Conservation (phyloP, 768 basidiomycete genomes). For the Russula brevipes region DNA sequence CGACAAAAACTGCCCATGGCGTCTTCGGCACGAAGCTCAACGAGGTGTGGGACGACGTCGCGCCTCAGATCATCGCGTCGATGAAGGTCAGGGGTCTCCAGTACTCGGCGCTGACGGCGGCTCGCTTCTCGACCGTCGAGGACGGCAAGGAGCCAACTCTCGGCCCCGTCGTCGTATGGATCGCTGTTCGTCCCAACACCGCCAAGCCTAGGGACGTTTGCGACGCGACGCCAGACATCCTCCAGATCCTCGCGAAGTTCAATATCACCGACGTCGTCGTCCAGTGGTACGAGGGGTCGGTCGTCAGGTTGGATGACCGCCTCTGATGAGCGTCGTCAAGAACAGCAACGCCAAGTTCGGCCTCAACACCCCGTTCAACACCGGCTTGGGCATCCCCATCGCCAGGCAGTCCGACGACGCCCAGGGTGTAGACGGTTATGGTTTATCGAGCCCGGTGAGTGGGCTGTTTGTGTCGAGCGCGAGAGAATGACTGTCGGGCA, state of each 20-base stretch:
- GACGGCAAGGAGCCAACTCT: slow-evolving; percentile 25
- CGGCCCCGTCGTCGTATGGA: slow-evolving; percentile 40
- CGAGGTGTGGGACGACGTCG: slow-evolving; percentile 37
- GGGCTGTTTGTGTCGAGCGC: too few relatives aligned
- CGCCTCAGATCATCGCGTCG: slow-evolving; percentile 35
- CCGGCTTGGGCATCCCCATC: slow-evolving; percentile 33
- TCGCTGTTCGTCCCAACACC: slow-evolving; percentile 33
- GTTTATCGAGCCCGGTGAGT: too few relatives aligned
- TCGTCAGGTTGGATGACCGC: slow-evolving; percentile 2
- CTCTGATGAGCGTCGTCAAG: slow-evolving; percentile 5
- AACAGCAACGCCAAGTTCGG: slow-evolving; percentile 17
- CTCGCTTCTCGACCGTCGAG: slow-evolving; percentile 22
- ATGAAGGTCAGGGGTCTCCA: slow-evolving; percentile 32
- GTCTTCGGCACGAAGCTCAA: slow-evolving; percentile 40
- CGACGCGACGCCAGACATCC: slow-evolving; percentile 36
- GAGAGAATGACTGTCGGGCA: too few relatives aligned
- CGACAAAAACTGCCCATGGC: slow-evolving; percentile 37
- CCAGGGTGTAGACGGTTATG: slow-evolving; percentile 31
- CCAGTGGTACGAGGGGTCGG: background rate
- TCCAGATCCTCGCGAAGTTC: slow-evolving; percentile 32
- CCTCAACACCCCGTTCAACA: slow-evolving; percentile 28
- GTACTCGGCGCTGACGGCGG: slow-evolving; percentile 33
- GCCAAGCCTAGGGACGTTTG: slow-evolving; percentile 31
- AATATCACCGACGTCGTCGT: slow-evolving; percentile 32
- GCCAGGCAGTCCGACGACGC: slow-evolving; percentile 27